phyloP scores from a whole-genome alignment of 2,329 filamentous ascomycete genomes.

The Microdochium bolleyi region DNA sequence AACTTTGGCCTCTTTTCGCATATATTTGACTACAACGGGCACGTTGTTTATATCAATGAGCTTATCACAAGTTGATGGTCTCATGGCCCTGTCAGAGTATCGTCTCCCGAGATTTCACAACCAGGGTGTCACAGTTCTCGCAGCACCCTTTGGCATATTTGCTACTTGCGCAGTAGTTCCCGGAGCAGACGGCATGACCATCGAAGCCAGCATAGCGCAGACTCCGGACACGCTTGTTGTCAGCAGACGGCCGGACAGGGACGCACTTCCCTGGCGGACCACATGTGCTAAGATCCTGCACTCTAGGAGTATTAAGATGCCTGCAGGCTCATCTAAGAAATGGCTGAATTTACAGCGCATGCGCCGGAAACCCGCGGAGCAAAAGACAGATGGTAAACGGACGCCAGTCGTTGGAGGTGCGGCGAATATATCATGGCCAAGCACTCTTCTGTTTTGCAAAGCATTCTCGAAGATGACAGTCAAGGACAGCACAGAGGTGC shows the following conservation, averaged over 20 bases:
- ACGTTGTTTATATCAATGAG: conserved; percentile 41
- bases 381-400: conserved; percentile 31
- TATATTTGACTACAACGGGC: conserved; percentile 49
- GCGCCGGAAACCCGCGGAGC: conserved; percentile 33
- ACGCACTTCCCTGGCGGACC: conserved; percentile 38
- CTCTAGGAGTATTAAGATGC: conserved; percentile 37
- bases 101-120: conserved; percentile 28
- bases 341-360: conserved; percentile 46
- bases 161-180: conserved; percentile 30
- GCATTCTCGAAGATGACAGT: conserved; percentile 31
- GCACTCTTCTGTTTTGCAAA: conserved; percentile 44
- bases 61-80: conserved; percentile 36
- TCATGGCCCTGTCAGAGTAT: conserved; percentile 37
- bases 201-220: conserved; percentile 31
- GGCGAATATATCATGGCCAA: conserved; percentile 44
- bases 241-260: conserved; percentile 29
- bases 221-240: conserved; percentile 45
- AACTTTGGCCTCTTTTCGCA: conserved; percentile 41
- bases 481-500: conserved; percentile 29
- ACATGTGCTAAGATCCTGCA: conserved; percentile 43
- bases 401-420: conserved; percentile 24
- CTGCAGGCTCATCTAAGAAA: conserved; percentile 27
- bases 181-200: conserved; percentile 22
- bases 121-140: conserved; percentile 37
- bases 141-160: conserved; percentile 46